Base-by-base conservation (phyloP, 306 rosid genomes). In the Vicia sativa region DNA sequence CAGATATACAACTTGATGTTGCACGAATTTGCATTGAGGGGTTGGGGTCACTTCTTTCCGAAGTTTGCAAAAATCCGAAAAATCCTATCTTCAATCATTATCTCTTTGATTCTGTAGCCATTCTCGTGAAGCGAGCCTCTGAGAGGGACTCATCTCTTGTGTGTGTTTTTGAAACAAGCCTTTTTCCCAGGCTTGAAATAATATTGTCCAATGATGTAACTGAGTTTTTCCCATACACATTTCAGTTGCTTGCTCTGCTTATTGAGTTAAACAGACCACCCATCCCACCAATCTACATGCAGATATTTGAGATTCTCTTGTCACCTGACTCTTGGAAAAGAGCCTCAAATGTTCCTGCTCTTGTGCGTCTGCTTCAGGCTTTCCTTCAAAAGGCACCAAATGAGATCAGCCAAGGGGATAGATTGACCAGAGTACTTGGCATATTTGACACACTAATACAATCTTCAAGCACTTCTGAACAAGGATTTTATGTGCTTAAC, bases 401-500 rank as follows among this genome's bases (percentile, higher is more conserved):
- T 57, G 91, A 92, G 83, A 85, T 92, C 65, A 81, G 68, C 65
- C 92, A 82, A 81, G 96, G 81, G 81, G 91, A 88, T 66, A 83
- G 89, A 59, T 68, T 92, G 84, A 77, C 37, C 70, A 91, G 82
- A 73, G 87, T 92, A 54, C 93, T 90, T 73, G 96, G 84, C 64
- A 92, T 89, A 80, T 89, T 85, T 74, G 86, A 84, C 65, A 86
- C 77, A 23, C 96, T 93, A 31, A 72, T 93, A 53, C 87, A 95
- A 59, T 53, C n/a, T n/a, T n/a, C n/a, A n/a, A n/a, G n/a, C n/a
- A n/a, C n/a, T n/a, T n/a, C n/a, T n/a, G n/a, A n/a, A 53, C 98
- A 93, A 69, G 98, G 98, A 74, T 93, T 90, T 84, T 93, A 87
- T 60, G 97, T 93, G 78, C 95, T 93, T 16, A 93, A 93, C 77